Base-by-base conservation (phyloP, 257 asterid genomes). In the Avicennia marina region DNA sequence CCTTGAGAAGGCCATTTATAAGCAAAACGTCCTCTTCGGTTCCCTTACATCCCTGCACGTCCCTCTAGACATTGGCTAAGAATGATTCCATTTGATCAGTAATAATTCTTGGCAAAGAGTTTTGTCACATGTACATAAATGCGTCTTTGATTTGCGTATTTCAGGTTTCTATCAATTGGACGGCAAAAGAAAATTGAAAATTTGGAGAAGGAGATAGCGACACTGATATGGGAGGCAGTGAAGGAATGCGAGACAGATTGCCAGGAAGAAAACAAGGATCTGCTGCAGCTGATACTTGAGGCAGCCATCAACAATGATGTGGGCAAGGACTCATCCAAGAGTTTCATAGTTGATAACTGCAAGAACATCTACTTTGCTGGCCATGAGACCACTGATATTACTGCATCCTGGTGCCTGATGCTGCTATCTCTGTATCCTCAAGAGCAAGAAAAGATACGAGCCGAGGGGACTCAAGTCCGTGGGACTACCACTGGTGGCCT, bases 361-460 rank as follows among this genome's bases (percentile, higher is more conserved):
- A 83, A 83, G 79, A 83, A 67, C 53, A 74, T 89, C 48, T 86
- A 83, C 48, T 76, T 89, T 25, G 94, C 95, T 50, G 94, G 94
- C 24, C 75, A 81, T 9, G 87, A 83, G 75, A 89, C 88, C 33
- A 72, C 79, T 12, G 80, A 86, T 34, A 70, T 66, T 53, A 68
- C 95, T 2, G 80, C 85, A 45, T 68, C 95, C n/a, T 86, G 97
- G 95, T 86, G 95, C 53, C 67, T 89, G 77, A 70, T 89, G 89
- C 47, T 69, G 32, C 73, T 85, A 25, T 94, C 84, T 11, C 77
- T 84, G 44, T 56, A 83, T 69, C 94, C 90, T 50, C 79, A 83
- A 1, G 85, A 95, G 95, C 97, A 89, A 72, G 81, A 72, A 60
- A 70, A 63, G 18, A 81, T 89, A 19, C 83, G 90, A 0, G 26